phyloP scores from a whole-genome alignment of 2,329 filamentous ascomycete genomes.

The Grosmannia clavigera region DNA sequence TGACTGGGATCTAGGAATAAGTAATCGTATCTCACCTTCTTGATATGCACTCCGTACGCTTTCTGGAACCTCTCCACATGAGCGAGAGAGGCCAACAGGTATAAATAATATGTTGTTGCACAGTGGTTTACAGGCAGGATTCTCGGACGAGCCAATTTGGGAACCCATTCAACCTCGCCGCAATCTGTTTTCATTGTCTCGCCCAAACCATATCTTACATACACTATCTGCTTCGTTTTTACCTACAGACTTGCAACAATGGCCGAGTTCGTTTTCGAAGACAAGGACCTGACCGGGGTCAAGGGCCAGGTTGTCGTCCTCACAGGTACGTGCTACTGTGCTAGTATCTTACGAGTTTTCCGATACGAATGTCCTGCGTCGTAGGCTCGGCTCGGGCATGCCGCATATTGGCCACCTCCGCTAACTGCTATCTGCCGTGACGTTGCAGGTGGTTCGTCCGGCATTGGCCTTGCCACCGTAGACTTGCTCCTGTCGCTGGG shows the following conservation, averaged over 20 bases:
- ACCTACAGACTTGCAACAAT: not conserved
- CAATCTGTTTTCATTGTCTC: no score
- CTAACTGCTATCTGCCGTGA: not conserved
- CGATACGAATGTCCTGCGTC: not conserved
- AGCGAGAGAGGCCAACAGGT: not conserved
- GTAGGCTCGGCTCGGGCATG: not conserved
- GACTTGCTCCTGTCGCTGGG: slow-evolving; percentile 1
- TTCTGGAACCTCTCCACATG: not conserved
- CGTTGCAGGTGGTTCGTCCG: not conserved
- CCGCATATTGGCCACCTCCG: not conserved
- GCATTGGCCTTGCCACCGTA: slow-evolving; percentile 1
- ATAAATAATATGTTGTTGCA: not conserved
- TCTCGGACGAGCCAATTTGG: no score
- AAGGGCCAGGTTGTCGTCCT: slow-evolving; percentile 1
- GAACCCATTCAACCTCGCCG: no score
- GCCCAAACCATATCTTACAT: no score
- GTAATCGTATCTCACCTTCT: no score
- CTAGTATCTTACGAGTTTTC: not conserved
- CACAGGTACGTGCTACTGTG: not conserved
- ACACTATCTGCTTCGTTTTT: no score
- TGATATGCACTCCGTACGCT: no score
- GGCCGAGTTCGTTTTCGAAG: not conserved
- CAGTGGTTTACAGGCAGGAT: not conserved
- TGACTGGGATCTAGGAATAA: no score
- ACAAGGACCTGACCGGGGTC: not conserved